Evolutionary conservation across 805 yeast species (phyloP), one percentile per base, ranked within the genome.

Genomic region (Kuraishia molischiana): DNA sequence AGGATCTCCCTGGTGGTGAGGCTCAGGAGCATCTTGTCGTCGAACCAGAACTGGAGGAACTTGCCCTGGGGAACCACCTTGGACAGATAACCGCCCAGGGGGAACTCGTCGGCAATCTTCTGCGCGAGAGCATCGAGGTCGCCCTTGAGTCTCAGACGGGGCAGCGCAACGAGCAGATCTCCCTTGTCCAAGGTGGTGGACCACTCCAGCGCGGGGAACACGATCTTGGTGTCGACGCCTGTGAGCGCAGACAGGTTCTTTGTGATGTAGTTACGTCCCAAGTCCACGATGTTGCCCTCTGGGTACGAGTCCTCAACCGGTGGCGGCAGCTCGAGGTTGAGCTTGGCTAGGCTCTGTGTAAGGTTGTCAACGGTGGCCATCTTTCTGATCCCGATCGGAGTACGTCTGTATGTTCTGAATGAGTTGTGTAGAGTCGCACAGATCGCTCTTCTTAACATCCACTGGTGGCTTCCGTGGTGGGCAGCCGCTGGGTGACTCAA

Each of bases 161-260:
- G 98, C 32, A 92, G 70, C 32, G 98, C 97, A 39, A 90, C 76
- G 44, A 90, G 72, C 51, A 92, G 70, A 59, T 92, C 98, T 54
- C 97, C 98, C 53, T 90, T 81, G 42, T 87, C 96, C 48, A 83
- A 63, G 30, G 87, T 79, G 46, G 73, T 69, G 18, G 96, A 86
- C 69, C 90, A 75, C 61, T 92, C 97, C 52, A 92, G 69, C 28
- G 95, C 86, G 40, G 86, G 84, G 59, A 70, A 85, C 44, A 89
- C 85, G 36, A 86, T 56, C 3, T 65, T 62, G 40, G 71, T 62
- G 41, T 80, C 82, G 30, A 87, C 94, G 28, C 79, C 81, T 15
- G 94, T 71, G 48, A 92, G 63, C 46, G 70, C 66, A 42, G 82
- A 69, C 42, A 92, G 70, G 56, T 89, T 90, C 45, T 74, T 71